Percentiles rank a stretch among this genome's conserved stretches.
Conservation (phyloP, 192 early-diverging fungal genomes). For the Thamnidium elegans region DNA sequence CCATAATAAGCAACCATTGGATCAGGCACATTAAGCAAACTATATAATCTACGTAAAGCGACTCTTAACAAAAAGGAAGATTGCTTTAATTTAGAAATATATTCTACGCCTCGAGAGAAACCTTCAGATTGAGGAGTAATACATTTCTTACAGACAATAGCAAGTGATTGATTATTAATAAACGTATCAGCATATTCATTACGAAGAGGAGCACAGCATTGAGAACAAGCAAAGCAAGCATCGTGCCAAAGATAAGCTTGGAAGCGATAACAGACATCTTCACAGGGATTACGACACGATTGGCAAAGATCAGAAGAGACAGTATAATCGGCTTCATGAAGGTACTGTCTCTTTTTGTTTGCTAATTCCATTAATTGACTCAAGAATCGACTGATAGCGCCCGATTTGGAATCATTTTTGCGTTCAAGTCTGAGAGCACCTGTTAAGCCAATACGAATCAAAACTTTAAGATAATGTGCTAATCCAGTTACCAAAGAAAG, state of each 20-base stretch:
- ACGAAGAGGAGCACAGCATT: conserved; percentile 44
- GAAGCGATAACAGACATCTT: conserved; percentile 81
- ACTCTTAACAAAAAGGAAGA: conserved; percentile 87
- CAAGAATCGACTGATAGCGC: conserved; percentile 67
- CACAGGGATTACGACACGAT: conserved; percentile 69
- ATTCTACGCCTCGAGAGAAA: conserved; percentile 47
- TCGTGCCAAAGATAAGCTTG: conserved; percentile 72
- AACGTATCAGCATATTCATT: conserved; percentile 16
- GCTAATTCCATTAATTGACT: conserved; percentile 70
- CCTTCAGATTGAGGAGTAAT: conserved; percentile 1
- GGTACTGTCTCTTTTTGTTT: conserved; percentile 8
- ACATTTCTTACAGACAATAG: conserved; percentile 34
- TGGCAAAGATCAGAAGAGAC: conserved; percentile 81
- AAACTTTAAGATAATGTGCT: conserved; percentile 88
- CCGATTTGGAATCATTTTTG: conserved; percentile 12
- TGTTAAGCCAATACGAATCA: conserved; percentile 87
- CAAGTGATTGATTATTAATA: conserved; percentile 7
- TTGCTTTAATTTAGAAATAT: conserved; percentile 86
- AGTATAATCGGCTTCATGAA: conserved; percentile 20
- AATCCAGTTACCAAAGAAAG: conserved; percentile 85
- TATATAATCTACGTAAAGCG: conserved; percentile 78
- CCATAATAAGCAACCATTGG: conserved; percentile 19
- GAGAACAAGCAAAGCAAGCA: conserved; percentile 74
- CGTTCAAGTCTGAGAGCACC: conserved; percentile 82
- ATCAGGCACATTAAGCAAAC: conserved; percentile 56